Evolutionary conservation across 176 grass and related monocot species (phyloP), one percentile per base, ranked within the genome.

Genomic region (Guadua angustifolia): DNA sequence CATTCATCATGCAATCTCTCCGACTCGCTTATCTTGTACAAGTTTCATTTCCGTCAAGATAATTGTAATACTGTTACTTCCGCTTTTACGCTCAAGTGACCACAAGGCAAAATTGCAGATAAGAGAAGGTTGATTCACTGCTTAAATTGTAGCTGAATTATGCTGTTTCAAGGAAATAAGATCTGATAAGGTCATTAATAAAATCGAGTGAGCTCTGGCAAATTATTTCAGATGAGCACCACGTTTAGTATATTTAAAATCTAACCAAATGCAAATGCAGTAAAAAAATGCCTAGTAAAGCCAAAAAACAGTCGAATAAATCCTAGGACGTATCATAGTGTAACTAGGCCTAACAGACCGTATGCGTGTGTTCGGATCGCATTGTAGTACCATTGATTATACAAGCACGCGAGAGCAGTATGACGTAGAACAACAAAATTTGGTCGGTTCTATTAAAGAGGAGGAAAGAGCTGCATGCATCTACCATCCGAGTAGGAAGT

Each of bases 351-450:
- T 7, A 7, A 53, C 0, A 7, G 51, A 7, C 5, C 7, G 51
- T 2, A 53, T 3, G 17, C 9, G n/a, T 12, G n/a, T 0, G 21
- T 24, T 59, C 59, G 24, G 59, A 29, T 29, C 24, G 9, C 59
- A 6, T 6, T 6, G 24, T 5, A 36, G 64, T 18, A 19, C 1
- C 6, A 9, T 9, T 66, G 35, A 35, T 68, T 11, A 71, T 26
- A 25, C 42, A n/a, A 15, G 39, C 68, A 71, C 42, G 10, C 21
- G n/a, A n/a, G 16, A 5, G 36, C 26, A 69, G 17, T 33, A 35
- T 13, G 0, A 38, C n/a, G n/a, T n/a, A 66, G 17, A 19, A 53
- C 4, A 57, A 12, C n/a, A 86, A 89, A 89, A 89, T 65, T 51
- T 86, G 51, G 16, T 78, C 9, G 79, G 19, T 78, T 85, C 72